Evolutionary conservation across 371 early-diverging fungal species (phyloP), one percentile per base, ranked within the genome.

Genomic region (Mortierella sp.): DNA sequence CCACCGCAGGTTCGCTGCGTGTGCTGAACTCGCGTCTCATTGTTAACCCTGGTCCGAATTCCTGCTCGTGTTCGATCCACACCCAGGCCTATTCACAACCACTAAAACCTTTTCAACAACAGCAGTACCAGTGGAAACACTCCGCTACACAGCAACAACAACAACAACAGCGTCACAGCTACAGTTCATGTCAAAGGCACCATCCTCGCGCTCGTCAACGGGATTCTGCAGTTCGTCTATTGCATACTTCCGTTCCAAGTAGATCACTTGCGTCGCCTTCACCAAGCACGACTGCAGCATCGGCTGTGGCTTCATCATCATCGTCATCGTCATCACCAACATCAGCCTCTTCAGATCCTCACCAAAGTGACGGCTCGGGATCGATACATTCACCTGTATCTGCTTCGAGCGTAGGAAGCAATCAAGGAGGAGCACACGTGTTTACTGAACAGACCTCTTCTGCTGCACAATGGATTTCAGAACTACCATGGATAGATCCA

Each of bases 401-500:
- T 16, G 35, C n/a, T 4, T 47, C 68, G n/a, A 73, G 45, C 12
- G 18, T 58, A 40, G 49, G 39, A 37, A 55, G 22, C 43, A 40
- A 35, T 59, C 66, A 63, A 62, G 52, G 51, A 62, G 12, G 20
- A 39, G 60, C 32, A 55, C 72, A 68, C 70, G 66, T 72, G 76
- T 72, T 61, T 57, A 35, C 43, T 22, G 72, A 66, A 37, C 75
- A 64, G 49, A 35, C 70, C 32, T 45, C 67, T 5, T 0, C 66
- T 14, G 45, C 66, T 14, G 45, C 24, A 16, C 43, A 54, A 40
- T 80, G 81, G 81, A 49, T 37, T 22, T 80, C 81, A n/a, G 75
- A 80, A 35, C 58, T 80, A 18, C 81, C 81, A 5, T 80, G 81
- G 81, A 72, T 80, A 52, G 76, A 80, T 62, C 75, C 81, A 11